Evolutionary conservation across 1,284 basidiomycete genomes (phyloP).

Genomic region (Pseudozyma tsukubaensis): DNA sequence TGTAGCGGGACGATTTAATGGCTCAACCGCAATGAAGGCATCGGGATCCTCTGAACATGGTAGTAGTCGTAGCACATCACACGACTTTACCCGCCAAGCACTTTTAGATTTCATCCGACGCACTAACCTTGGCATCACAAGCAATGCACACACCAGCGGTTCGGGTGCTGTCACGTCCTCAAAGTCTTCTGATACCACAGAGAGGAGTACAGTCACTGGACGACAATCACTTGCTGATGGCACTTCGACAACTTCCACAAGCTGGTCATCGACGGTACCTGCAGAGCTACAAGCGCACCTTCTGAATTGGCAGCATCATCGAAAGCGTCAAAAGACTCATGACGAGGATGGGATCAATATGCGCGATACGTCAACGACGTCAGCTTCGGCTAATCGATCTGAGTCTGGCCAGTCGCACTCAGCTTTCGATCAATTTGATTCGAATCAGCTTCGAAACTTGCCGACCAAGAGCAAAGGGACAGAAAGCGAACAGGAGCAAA

Average conservation of each 20-base stretch:
- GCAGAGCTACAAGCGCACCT: constrained; percentile 20
- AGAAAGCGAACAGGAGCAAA: constrained; percentile 23
- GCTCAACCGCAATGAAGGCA: not conserved
- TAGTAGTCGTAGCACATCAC: constrained; percentile 1
- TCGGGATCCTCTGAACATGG: too few species aligned
- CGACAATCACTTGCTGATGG: not conserved
- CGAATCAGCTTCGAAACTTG: not conserved
- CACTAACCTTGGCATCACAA: constrained; percentile 22
- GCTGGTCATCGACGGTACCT: constrained; percentile 4
- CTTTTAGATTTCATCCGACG: constrained; percentile 32
- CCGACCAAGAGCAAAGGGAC: constrained; percentile 4
- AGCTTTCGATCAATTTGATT: not conserved
- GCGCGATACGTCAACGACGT: not conserved
- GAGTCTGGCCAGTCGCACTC: not conserved
- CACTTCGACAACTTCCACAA: not conserved
- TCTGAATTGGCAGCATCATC: constrained; percentile 21
- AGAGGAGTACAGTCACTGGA: not conserved
- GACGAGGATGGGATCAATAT: not conserved
- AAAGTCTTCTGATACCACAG: not conserved
- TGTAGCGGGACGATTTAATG: too few species aligned
- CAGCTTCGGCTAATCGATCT: not conserved
- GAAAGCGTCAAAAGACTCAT: constrained; percentile 14
- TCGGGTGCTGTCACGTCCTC: not conserved
- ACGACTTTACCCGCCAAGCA: constrained; percentile 32
- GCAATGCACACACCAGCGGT: not conserved